Evolutionary conservation across 805 yeast species (phyloP).

Genomic region (Cyberlindnera japonica): DNA sequence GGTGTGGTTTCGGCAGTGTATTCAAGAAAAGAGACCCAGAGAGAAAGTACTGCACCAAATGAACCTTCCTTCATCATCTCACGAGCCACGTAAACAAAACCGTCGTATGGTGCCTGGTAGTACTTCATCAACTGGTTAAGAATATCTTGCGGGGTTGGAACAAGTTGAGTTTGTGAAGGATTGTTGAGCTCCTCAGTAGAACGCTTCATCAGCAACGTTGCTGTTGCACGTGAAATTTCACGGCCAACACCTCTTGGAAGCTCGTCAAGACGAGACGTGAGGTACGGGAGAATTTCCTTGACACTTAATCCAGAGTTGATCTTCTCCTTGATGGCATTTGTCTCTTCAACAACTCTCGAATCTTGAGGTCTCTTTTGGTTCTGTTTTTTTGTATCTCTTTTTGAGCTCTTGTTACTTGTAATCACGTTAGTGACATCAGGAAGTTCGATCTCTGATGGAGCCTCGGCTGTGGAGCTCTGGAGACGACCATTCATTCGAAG

Average conservation of each 20-base stretch:
- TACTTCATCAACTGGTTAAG: constrained; percentile 16
- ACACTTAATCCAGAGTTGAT: constrained; percentile 3
- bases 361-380: constrained; percentile 1
- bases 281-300: constrained; percentile 6
- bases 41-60: constrained; percentile 13
- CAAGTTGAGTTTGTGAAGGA: constrained; percentile 12
- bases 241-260: constrained; percentile 1
- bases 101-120: constrained; percentile 15
- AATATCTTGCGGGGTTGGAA: constrained; percentile 23
- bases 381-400: background rate
- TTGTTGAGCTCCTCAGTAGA: constrained; percentile 18
- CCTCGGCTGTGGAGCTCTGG: background rate
- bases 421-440: too few relatives aligned
- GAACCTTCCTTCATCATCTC: constrained; percentile 17
- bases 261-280: constrained; percentile 6
- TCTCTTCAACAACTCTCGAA: constrained; percentile 1
- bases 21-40: constrained; percentile 26
- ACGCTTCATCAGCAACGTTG: constrained; percentile 8
- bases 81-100: constrained; percentile 14
- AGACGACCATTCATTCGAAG: background rate
- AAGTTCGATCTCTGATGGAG: too few relatives aligned
- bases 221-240: constrained; percentile 1
- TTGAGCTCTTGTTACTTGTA: too few relatives aligned
- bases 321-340: background rate
- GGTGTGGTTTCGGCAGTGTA: constrained; percentile 10